Conservation (phyloP, 331 rosid species). For the Arachis monticola region DNA sequence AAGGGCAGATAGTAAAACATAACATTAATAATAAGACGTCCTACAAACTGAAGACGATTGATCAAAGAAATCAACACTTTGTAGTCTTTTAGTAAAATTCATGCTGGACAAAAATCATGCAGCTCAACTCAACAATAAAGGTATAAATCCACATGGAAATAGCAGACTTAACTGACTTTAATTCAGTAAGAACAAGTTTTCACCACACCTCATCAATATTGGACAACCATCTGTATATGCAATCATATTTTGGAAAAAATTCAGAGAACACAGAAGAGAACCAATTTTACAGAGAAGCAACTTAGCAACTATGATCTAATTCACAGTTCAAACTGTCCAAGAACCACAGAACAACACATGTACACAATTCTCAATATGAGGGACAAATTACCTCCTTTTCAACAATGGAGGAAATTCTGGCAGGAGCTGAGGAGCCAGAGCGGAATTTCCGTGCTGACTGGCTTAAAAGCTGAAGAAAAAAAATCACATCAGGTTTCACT, state of each 20-base stretch:
- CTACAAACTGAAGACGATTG: conserved; percentile 19
- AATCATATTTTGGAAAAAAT: conserved; percentile 12
- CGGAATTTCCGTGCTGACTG: conserved; percentile 49
- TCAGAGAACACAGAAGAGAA: conserved; percentile 2
- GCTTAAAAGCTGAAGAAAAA: conserved; percentile 44
- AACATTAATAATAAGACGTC: conserved; percentile 10
- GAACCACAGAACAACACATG: not conserved
- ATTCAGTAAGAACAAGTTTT: not conserved
- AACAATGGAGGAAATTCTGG: conserved; percentile 45
- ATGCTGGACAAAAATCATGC: not conserved
- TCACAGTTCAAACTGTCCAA: not conserved
- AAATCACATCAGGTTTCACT: not conserved
- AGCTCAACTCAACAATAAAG: not conserved
- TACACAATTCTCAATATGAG: not conserved
- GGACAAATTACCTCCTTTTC: conserved; percentile 54
- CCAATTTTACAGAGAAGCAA: not conserved
- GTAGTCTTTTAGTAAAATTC: not conserved
- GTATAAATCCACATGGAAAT: conserved; percentile 18
- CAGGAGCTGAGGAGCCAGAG: conserved; percentile 39
- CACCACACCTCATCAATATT: conserved; percentile 1
- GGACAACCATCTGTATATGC: not conserved
- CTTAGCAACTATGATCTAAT: not conserved
- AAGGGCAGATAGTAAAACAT: not conserved
- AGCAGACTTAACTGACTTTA: not conserved
- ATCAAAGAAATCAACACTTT: conserved; percentile 1